Conservation (phyloP, 2,329 filamentous ascomycete species). For the Pestalotiopsis sp. region DNA sequence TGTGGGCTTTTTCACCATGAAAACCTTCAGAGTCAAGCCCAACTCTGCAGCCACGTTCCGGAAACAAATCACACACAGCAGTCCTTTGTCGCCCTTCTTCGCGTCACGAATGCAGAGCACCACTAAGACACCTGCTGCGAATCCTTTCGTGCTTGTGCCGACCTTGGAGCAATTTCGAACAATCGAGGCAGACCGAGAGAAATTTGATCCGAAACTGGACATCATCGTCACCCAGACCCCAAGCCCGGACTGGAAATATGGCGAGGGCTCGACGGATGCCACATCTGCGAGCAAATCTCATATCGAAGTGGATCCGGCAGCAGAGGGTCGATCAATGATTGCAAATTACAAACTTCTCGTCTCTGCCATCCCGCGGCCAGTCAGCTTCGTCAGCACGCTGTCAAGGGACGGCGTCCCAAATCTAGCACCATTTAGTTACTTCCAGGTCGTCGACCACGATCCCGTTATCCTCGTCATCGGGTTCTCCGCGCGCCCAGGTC, state of each 20-base stretch:
- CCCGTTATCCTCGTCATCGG: slow-evolving; percentile 48
- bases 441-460: slow-evolving; percentile 64
- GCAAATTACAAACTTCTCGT: slow-evolving; percentile 7
- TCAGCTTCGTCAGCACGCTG: slow-evolving; percentile 7
- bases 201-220: neutral
- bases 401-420: neutral
- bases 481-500: neutral
- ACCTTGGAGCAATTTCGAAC: neutral
- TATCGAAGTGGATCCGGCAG: neutral
- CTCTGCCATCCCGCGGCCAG: slow-evolving; percentile 5
- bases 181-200: neutral
- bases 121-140: neutral
- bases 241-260: neutral
- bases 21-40: neutral
- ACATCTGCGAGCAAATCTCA: neutral
- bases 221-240: neutral
- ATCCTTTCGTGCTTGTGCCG: slow-evolving; percentile 1
- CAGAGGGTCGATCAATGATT: neutral
- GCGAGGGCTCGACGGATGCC: neutral
- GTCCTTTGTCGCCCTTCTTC: neutral
- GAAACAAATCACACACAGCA: neutral
- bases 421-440: slow-evolving; percentile 44
- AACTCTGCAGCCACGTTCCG: neutral
- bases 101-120: slow-evolving; percentile 2
- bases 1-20: neutral